A percentile compares a stretch with the other conserved stretches of the same genome.
phyloP scores from a whole-genome alignment of 768 basidiomycete species.

The Tylopilus vinaceipallidus region DNA sequence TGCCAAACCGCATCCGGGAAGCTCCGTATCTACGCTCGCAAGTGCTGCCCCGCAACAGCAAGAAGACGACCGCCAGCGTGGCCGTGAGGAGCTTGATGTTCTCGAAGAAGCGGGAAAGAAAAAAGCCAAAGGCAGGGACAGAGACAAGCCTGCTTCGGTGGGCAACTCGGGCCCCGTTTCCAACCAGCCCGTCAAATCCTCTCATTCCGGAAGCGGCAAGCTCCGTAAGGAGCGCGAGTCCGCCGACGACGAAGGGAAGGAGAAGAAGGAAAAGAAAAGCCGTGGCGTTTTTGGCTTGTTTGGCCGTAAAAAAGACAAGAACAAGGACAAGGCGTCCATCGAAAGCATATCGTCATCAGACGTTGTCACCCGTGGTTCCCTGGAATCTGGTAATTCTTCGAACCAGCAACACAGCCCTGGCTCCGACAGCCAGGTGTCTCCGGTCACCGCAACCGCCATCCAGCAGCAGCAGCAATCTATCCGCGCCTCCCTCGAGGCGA shows the following conservation, averaged over 20 bases:
- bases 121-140: constrained; percentile 50
- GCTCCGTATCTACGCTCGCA: constrained; percentile 32
- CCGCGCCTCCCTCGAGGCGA: constrained; percentile 19
- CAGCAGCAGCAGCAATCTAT: constrained; percentile 55
- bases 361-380: constrained; percentile 52
- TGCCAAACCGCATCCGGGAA: constrained; percentile 12
- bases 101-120: constrained; percentile 46
- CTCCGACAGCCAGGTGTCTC: constrained; percentile 41
- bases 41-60: constrained; percentile 44
- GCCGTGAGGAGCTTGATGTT: constrained; percentile 47
- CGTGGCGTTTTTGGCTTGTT: constrained; percentile 81
- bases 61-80: constrained; percentile 53
- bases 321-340: constrained; percentile 57
- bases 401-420: constrained; percentile 35
- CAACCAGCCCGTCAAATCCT: constrained; percentile 17
- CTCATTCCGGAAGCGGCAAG: constrained; percentile 26
- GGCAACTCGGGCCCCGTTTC: constrained; percentile 27
- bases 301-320: constrained; percentile 71
- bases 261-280: constrained; percentile 61
- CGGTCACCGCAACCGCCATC: constrained; percentile 50
- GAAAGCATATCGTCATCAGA: constrained; percentile 51
- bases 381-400: constrained; percentile 61
- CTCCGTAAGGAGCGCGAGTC: constrained; percentile 45
- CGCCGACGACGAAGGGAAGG: constrained; percentile 49
- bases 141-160: constrained; percentile 41